Evolutionary conservation across 2,329 filamentous ascomycete species (phyloP).

Genomic region (Acrocalymma vagum): DNA sequence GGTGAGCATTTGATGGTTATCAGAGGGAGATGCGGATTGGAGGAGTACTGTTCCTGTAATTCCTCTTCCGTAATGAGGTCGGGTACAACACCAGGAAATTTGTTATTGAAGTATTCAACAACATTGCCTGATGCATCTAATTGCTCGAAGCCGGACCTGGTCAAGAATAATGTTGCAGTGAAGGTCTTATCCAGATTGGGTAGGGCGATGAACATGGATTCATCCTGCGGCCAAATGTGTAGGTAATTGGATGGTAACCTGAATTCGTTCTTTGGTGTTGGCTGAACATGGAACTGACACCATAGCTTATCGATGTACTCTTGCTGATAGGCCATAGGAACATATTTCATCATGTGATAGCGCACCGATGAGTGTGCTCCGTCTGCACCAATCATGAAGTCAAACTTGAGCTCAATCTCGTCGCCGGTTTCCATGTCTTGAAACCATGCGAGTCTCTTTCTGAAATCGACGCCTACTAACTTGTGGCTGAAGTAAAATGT

Average conservation of each 20-base stretch:
- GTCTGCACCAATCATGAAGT: constrained; percentile 93
- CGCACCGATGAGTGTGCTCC: constrained; percentile 92
- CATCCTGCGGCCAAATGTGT: constrained; percentile 94
- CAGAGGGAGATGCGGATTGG: constrained; percentile 89
- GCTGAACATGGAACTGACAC: constrained; percentile 90
- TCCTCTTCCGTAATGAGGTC: constrained; percentile 72
- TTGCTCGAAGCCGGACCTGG: constrained; percentile 71
- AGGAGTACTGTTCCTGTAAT: constrained; percentile 76
- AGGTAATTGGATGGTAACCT: constrained; percentile 90
- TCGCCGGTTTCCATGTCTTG: constrained; percentile 60
- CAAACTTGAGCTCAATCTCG: constrained; percentile 87
- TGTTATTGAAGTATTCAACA: constrained; percentile 76
- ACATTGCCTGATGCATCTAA: constrained; percentile 72
- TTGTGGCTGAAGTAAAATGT: constrained; percentile 94
- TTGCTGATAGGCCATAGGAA: constrained; percentile 89
- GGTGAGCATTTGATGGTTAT: constrained; percentile 94
- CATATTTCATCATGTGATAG: constrained; percentile 95
- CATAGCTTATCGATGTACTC: constrained; percentile 96
- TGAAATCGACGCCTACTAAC: constrained; percentile 88
- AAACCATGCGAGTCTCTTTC: constrained; percentile 83
- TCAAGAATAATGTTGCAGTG: constrained; percentile 92
- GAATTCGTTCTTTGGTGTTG: constrained; percentile 65
- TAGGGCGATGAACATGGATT: constrained; percentile 99
- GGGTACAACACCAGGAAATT: constrained; percentile 86
- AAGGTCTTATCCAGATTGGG: constrained; percentile 89